Percentiles rank a stretch among this genome's conserved stretches.
Conservation (phyloP, 257 asterid species). For the Plantago elongata region DNA sequence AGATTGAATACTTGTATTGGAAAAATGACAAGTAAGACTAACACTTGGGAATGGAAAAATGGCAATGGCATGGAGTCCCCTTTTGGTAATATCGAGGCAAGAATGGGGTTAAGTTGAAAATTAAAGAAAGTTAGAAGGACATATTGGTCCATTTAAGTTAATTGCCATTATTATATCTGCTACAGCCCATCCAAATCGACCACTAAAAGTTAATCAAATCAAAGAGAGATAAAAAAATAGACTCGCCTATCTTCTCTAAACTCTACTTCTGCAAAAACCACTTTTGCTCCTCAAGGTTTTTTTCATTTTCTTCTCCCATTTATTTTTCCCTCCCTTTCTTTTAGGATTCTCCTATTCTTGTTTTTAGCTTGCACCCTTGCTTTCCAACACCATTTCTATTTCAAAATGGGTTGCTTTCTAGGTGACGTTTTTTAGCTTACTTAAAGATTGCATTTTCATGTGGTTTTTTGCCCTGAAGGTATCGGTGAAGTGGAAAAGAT, state of each 20-base stretch:
- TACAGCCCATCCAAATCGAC: constrained; percentile 22
- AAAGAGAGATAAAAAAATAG: constrained; percentile 22
- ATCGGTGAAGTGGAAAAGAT: constrained; percentile 4
- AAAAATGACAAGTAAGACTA: constrained; percentile 21
- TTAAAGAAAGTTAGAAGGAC: constrained; percentile 33
- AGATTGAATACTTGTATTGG: no score
- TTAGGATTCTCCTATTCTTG: background rate
- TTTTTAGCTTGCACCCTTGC: background rate
- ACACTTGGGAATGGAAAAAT: no score
- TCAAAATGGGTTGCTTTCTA: background rate
- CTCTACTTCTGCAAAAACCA: constrained; percentile 32
- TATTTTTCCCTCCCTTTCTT: constrained; percentile 9
- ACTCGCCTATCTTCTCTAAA: no score
- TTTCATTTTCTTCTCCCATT: constrained; percentile 1
- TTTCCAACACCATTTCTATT: background rate
- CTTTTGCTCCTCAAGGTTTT: constrained; percentile 12
- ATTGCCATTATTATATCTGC: constrained; percentile 46
- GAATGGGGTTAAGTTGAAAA: constrained; percentile 24
- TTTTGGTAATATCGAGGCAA: constrained; percentile 12
- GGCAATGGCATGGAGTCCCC: background rate
- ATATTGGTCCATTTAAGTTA: no score
- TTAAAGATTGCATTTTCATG: background rate
- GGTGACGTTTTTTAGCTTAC: background rate
- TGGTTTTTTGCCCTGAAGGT: constrained; percentile 17
- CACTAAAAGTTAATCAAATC: constrained; percentile 34